Base-by-base conservation (phyloP, 2,329 filamentous ascomycete genomes). In the Graphilbum fragrans region DNA sequence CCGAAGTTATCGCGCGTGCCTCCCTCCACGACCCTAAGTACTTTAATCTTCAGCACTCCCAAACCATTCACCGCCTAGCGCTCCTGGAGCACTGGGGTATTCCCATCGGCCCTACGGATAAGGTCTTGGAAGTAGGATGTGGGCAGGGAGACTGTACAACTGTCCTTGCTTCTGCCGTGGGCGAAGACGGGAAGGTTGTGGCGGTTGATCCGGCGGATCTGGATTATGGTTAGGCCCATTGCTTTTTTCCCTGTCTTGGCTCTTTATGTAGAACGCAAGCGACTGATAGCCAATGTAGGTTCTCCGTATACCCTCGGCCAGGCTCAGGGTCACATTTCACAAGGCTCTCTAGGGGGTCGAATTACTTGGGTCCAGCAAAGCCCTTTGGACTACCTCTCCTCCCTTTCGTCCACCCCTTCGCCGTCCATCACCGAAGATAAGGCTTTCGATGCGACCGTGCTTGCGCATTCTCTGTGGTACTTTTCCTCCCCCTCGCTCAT, bases 91-190 rank as follows among this genome's bases (percentile, higher is more conserved):
- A 48, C 21, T 67, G 60, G 60, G 46, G 50, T 20, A 57, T 66
- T 41, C 18, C 43, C 1, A 53, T 58, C 0, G 64, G 64, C 45
- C 58, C 59, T 22, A n/a, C n/a, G n/a, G n/a, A n/a, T n/a, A 62
- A 58, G 3, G 53, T 77, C 7, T 61, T 79, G 2, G 74, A 78
- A 51, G 53, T 79, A 31, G 74, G 73, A 38, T 77, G 74, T 53
- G 74, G 74, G 1, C 74, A 78, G 48, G 74, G 74, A 2, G 71
- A 72, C 45, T 69, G 65, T 49, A 77, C 74, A 2, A 60, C 65
- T 11, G 67, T 66, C 3, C 63, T 78, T 17, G 74, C 73, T 36
- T 52, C 62, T 49, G 62, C 60, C 18, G 62, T 71, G 1, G 65
- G 67, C 3, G 50, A 60, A 12, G 23, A 54, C 0, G 69, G 71